Conservation (phyloP, 1,284 basidiomycete species). For the Irpex sp. region DNA sequence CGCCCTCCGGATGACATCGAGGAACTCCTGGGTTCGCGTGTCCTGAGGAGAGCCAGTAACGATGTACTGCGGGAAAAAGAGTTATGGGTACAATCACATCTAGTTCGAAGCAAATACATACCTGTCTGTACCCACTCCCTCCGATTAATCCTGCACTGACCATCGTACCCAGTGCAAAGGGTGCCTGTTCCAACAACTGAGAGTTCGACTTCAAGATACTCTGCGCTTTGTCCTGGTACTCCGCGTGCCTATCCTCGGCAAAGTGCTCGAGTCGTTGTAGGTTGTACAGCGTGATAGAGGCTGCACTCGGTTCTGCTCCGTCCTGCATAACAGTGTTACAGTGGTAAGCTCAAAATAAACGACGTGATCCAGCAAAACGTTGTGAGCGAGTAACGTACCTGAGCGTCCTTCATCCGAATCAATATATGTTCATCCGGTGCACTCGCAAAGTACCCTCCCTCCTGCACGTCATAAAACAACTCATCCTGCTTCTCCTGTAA, state of each 20-base stretch:
- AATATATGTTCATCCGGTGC: slow-evolving; percentile 36
- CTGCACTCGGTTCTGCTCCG: slow-evolving; percentile 41
- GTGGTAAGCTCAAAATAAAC: too few species aligned
- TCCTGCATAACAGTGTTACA: slow-evolving; percentile 24
- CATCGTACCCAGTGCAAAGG: slow-evolving; percentile 23
- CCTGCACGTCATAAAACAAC: slow-evolving; percentile 37
- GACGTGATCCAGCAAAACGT: too few species aligned
- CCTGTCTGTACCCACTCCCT: slow-evolving; percentile 23
- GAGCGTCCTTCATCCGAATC: slow-evolving; percentile 38
- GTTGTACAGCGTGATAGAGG: slow-evolving; percentile 36
- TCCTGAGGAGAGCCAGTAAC: slow-evolving; percentile 13
- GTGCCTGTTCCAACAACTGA: slow-evolving; percentile 22
- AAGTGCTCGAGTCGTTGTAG: slow-evolving; percentile 33
- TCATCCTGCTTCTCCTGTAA: slow-evolving; percentile 39
- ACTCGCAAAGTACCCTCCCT: slow-evolving; percentile 39
- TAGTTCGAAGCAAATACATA: slow-evolving; percentile 4
- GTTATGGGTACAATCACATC: neutral
- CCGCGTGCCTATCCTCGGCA: slow-evolving; percentile 25
- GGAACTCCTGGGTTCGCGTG: slow-evolving; percentile 12
- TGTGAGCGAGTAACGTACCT: slow-evolving; percentile 14
- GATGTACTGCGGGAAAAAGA: slow-evolving; percentile 19
- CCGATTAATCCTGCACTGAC: slow-evolving; percentile 19
- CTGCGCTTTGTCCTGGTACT: slow-evolving; percentile 29
- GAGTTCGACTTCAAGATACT: slow-evolving; percentile 25
- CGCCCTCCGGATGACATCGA: slow-evolving; percentile 16